Base-by-base conservation (phyloP, 108 stramenopile genomes). In the Epithemia pelagica region DNA sequence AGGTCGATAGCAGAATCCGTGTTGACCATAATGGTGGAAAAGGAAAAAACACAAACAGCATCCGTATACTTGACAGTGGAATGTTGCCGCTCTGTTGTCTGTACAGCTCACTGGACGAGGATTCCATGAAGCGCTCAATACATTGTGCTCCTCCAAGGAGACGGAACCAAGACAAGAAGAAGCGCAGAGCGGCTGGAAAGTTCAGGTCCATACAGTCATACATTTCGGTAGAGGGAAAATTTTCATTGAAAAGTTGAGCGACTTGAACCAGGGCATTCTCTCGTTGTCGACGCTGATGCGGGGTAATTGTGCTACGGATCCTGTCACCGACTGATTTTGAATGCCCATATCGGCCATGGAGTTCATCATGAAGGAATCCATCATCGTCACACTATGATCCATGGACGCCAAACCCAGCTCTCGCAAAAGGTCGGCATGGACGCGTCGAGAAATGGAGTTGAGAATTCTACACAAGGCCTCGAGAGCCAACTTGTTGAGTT, bases 71-170 rank as follows among this genome's bases (percentile, higher is more conserved):
- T 46, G 37, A 46, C 5, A 87, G 21, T 71, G 74, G 65, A 96
- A 94, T 29, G 87, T 80, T 57, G 82, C 70, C 28, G 67, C n/a
- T 32, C 62, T 86, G 83, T 22, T 79, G 82, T 27, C 71, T 68
- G 72, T 83, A 95, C 26, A 85, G 75, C 70, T 89, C 77, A 32
- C 78, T 72, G 2, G 95, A 86, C 64, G 97, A 97, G 18, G 90
- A 88, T 62, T 97, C 96, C 96, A 99, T 96, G 54, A 99, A 70
- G 54, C 96, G 76, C 72, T 97, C 96, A 59, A 99, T 97, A 68
- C 91, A 92, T 75, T 99, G 98, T 7, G 96, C 96, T 80, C 97
- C 96, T 21, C 96, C 96, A 21, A 96, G 98, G 62, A 99, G 67
- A 51, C 95, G 82, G 61, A 99, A 99, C 58, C 78, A 75, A 30